These are phyloP conservation scores for Penicillium paxilli DNA, from an alignment of 495 filamentous ascomycete species.

Conservation along the genomic window DNA sequence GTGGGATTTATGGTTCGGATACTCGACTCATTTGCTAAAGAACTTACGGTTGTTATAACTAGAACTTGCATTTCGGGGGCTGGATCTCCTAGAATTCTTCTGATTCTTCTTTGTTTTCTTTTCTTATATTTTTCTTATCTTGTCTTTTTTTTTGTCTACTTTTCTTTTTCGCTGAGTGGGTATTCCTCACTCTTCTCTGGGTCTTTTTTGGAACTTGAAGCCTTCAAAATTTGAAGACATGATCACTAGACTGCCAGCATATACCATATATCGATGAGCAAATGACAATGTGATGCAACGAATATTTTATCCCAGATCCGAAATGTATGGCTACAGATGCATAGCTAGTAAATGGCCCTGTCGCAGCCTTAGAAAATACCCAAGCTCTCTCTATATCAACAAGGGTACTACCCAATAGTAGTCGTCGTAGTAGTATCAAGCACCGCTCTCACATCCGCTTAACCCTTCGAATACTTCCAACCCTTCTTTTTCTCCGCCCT, in stretches of 20 bases:
- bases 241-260: slow-evolving; percentile 9
- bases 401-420: too few relatives aligned
- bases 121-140: slow-evolving; percentile 4
- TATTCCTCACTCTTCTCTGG: background rate
- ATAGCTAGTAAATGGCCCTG: background rate
- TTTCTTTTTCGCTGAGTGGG: too few relatives aligned
- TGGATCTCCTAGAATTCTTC: slow-evolving; percentile 14
- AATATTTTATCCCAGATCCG: background rate
- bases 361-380: background rate
- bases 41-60: background rate
- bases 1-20: slow-evolving; percentile 34
- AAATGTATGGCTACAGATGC: background rate
- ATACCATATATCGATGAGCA: slow-evolving; percentile 11
- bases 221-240: background rate
- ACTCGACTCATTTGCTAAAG: slow-evolving; percentile 24
- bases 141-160: slow-evolving; percentile 5
- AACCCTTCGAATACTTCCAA: slow-evolving; percentile 40
- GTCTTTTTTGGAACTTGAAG: background rate
- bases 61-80: slow-evolving; percentile 7
- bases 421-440: too few relatives aligned
- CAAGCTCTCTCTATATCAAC: too few relatives aligned
- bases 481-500: slow-evolving; percentile 72
- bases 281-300: slow-evolving; percentile 6
- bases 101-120: slow-evolving; percentile 4
- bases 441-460: too few relatives aligned